phyloP scores from a whole-genome alignment of 345 rosid genomes.

The Gossypium australe region DNA sequence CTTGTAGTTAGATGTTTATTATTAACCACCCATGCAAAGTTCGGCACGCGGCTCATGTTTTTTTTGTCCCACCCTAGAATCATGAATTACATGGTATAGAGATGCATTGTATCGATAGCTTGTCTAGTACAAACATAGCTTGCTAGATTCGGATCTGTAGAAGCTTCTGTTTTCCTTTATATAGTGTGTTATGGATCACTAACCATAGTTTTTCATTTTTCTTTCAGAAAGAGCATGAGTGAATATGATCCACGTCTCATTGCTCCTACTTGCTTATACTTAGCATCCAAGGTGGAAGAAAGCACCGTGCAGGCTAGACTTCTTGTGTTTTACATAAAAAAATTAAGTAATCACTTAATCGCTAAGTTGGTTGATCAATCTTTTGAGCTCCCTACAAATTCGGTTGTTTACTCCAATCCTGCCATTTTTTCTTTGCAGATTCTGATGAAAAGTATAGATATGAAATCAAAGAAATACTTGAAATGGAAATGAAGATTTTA shows the following conservation, averaged over 20 bases:
- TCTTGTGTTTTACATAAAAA: constrained; percentile 64
- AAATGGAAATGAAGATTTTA: constrained; percentile 97
- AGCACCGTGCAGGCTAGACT: constrained; percentile 86
- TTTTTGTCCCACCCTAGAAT: background rate
- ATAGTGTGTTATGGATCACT: constrained; percentile 6
- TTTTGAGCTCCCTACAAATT: background rate
- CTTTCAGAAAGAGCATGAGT: constrained; percentile 76
- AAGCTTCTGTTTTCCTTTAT: background rate
- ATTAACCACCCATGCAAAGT: background rate
- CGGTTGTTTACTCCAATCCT: constrained; percentile 21
- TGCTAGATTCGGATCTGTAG: background rate
- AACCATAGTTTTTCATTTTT: constrained; percentile 8
- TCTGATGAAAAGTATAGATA: constrained; percentile 72
- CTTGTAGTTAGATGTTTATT: background rate
- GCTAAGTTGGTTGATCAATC: constrained; percentile 7
- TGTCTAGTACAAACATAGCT: too few species aligned
- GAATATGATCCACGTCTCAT: constrained; percentile 93
- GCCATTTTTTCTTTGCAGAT: constrained; percentile 37
- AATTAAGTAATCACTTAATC: constrained; percentile 48
- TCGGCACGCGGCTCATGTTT: background rate
- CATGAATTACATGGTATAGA: background rate
- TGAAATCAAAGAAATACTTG: constrained; percentile 89
- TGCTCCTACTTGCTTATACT: constrained; percentile 91
- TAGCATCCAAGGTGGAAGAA: constrained; percentile 98
- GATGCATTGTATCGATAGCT: background rate